Base-by-base conservation (phyloP, 495 filamentous ascomycete genomes). In the Physcia stellaris region DNA sequence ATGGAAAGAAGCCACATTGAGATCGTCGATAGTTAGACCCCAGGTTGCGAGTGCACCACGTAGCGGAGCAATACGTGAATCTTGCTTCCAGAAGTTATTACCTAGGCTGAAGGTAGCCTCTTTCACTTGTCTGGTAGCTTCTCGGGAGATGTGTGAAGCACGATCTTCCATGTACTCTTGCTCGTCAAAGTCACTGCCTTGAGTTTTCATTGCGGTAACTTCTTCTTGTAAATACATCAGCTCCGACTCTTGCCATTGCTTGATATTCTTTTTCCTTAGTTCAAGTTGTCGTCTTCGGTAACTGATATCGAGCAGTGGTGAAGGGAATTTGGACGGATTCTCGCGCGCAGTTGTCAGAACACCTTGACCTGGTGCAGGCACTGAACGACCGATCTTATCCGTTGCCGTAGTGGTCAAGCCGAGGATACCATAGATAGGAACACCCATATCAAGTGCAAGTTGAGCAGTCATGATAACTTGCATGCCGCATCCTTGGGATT, bases 1-100 rank as follows among this genome's bases (percentile, higher is more conserved):
- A 62, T 99, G 90, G 81, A 96, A 99, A 16, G 90, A 96, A 6
- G 88, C 87, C 33, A 96, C 86, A 42, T 62, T 79, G 34, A 99
- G 75, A 49, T 99, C 90, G 55, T 99, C 92, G 48, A 99, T 86
- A 12, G 90, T 96, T 27, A 99, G 75, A 55, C 86, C 87, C 90
- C 90, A 99, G 11, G 88, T 94, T 26, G 90, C 90, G 37, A 98
- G 73, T 26, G 90, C 83, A 51, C 92, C 90, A 46, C 90, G 82
- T 27, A 98, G 74, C 48, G 90, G 90, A 49, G 90, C 90, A 53
- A 98, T 98, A 43, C 77, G 80, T 12, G 83, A 68, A 52, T 96
- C 87, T 47, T 82, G 73, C 67, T 90, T 93, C 88, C 92, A 96
- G 76, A 99, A 99, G 60, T 79, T 86, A 67, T 96, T 96, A 48